phyloP scores from a whole-genome alignment of 345 rosid species.

The Lepidium sativum region DNA sequence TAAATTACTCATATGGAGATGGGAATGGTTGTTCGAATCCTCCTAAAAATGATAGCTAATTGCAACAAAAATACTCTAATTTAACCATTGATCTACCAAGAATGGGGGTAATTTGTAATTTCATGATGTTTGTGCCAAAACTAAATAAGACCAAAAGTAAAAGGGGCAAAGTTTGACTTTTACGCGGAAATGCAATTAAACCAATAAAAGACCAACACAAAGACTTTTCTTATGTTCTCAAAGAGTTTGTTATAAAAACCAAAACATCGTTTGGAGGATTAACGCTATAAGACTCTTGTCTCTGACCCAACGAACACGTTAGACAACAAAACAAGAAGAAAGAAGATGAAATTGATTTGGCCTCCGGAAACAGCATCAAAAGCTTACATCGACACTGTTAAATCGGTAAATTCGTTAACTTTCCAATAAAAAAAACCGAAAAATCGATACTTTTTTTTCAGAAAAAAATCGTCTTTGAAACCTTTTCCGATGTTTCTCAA shows the following conservation, averaged over 20 bases:
- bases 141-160: not conserved
- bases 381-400: slow-evolving; percentile 82
- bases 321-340: not conserved
- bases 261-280: slow-evolving; percentile 14
- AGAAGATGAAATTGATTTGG: slow-evolving; percentile 83
- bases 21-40: no score
- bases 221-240: slow-evolving; percentile 17
- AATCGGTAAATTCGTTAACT: slow-evolving; percentile 39
- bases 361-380: slow-evolving; percentile 77
- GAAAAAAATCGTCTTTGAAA: not conserved
- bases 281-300: slow-evolving; percentile 13
- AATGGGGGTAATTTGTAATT: not conserved
- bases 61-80: not conserved
- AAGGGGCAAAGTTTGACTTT: slow-evolving; percentile 5
- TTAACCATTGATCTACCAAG: no score
- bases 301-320: not conserved
- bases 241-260: slow-evolving; percentile 6
- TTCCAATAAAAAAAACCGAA: not conserved
- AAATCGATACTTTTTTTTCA: not conserved
- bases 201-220: not conserved
- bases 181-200: not conserved
- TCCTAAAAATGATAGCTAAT: no score
- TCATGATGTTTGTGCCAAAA: not conserved
- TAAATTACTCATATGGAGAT: not conserved
- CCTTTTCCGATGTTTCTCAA: not conserved